A percentile compares a stretch with the other conserved stretches of the same genome.
These are phyloP conservation scores for Coemansia sp. DNA, from an alignment of 192 early-diverging fungal species.

Conservation along the genomic window DNA sequence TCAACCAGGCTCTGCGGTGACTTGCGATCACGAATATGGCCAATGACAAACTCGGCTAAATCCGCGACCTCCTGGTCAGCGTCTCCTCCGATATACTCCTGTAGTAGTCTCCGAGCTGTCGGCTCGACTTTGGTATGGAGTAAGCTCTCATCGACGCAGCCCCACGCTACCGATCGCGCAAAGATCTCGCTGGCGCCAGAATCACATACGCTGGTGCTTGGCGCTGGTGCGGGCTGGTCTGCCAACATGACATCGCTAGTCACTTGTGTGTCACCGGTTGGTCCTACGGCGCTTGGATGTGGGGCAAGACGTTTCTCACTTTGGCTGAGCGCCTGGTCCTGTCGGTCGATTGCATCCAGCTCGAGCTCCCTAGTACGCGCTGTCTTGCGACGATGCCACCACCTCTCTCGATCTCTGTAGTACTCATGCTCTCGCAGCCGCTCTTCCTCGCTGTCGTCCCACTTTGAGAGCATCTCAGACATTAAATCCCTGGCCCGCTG, in stretches of 20 bases:
- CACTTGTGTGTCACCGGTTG: neutral
- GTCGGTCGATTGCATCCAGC: constrained; percentile 69
- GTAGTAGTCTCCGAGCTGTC: constrained; percentile 78
- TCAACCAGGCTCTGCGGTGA: constrained; percentile 68
- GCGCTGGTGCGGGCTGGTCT: neutral
- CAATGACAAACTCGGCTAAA: constrained; percentile 78
- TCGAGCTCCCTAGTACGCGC: constrained; percentile 70
- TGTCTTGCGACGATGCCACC: constrained; percentile 69
- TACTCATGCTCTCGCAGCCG: constrained; percentile 62
- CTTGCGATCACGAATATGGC: constrained; percentile 67
- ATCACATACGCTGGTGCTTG: neutral
- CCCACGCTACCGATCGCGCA: constrained; percentile 39
- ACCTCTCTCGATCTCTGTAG: constrained; percentile 76
- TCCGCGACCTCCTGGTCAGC: constrained; percentile 61
- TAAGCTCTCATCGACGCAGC: constrained; percentile 44
- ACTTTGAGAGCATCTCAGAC: constrained; percentile 22
- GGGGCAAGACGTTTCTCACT: neutral
- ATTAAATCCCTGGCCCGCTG: constrained; percentile 18
- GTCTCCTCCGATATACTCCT: constrained; percentile 74
- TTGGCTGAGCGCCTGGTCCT: constrained; percentile 53
- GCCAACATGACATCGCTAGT: neutral
- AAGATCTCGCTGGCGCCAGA: constrained; percentile 22
- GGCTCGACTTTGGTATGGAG: constrained; percentile 71
- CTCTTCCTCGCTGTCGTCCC: constrained; percentile 46
- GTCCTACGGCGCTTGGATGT: constrained; percentile 16